These are phyloP conservation scores for Panicum hallii DNA, from an alignment of 202 grass and related monocot genomes.

Conservation along the genomic window DNA sequence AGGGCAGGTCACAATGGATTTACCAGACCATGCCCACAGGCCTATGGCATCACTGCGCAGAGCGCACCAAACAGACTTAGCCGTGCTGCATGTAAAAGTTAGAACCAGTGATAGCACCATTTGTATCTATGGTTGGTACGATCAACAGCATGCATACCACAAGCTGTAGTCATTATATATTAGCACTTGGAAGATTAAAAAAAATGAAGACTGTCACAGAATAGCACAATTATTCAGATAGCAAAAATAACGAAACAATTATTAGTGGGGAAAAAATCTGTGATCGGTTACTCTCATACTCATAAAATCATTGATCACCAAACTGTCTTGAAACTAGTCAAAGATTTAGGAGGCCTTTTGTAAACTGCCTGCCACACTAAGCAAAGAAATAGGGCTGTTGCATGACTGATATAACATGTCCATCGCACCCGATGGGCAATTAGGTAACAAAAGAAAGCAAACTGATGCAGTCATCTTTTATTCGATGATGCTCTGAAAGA, in stretches of 20 bases:
- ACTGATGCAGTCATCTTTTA: constrained; percentile 59
- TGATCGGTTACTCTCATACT: background rate
- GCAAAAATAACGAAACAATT: background rate
- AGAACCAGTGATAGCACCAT: background rate
- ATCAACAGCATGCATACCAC: background rate
- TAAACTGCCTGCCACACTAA: constrained; percentile 33
- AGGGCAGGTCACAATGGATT: background rate
- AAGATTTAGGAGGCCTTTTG: background rate
- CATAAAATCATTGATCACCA: background rate
- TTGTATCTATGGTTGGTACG: background rate
- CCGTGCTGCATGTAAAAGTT: no score
- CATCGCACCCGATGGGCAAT: constrained; percentile 49
- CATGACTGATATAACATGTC: constrained; percentile 38
- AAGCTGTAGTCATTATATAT: no score
- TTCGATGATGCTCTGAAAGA: constrained; percentile 63
- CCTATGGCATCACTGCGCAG: background rate
- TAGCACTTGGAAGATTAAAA: background rate
- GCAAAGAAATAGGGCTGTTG: constrained; percentile 32
- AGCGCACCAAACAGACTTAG: background rate
- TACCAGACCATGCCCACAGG: background rate
- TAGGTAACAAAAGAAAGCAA: constrained; percentile 36
- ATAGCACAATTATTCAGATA: background rate
- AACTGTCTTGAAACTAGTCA: background rate
- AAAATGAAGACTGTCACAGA: background rate
- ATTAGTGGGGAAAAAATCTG: background rate